A percentile compares a stretch with the other conserved stretches of the same genome.
Evolutionary conservation across 768 basidiomycete genomes (phyloP).

Genomic region (Lactarius quietus): DNA sequence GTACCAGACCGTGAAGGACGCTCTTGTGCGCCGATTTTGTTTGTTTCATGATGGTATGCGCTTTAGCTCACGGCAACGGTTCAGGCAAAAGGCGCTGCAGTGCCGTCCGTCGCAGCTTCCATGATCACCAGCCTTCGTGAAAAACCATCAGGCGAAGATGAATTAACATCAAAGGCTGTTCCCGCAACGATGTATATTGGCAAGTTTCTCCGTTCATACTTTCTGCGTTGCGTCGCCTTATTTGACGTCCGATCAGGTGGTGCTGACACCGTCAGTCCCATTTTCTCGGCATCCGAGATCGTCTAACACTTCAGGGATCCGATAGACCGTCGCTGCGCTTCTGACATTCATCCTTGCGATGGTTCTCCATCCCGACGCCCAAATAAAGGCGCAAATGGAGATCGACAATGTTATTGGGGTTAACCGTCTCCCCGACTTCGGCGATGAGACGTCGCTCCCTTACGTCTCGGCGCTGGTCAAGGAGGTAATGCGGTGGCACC

Average conservation of each 20-base stretch:
- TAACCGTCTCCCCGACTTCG: constrained; percentile 30
- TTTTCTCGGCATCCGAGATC: background rate
- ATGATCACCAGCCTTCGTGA: constrained; percentile 19
- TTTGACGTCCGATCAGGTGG: constrained; percentile 9
- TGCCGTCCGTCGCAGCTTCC: constrained; percentile 19
- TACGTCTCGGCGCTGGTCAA: constrained; percentile 30
- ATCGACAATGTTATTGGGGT: constrained; percentile 31
- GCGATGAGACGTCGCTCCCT: constrained; percentile 28
- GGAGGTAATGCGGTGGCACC: constrained; percentile 30
- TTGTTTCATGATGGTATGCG: background rate
- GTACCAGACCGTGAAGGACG: constrained; percentile 25
- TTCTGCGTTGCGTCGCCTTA: background rate
- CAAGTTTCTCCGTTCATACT: background rate
- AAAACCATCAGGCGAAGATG: constrained; percentile 14
- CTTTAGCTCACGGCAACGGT: background rate
- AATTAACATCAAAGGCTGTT: constrained; percentile 19
- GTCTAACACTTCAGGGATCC: background rate
- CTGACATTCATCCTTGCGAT: constrained; percentile 34
- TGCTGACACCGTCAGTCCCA: constrained; percentile 22
- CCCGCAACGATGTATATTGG: constrained; percentile 24
- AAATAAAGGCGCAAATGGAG: constrained; percentile 30
- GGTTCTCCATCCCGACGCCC: constrained; percentile 30
- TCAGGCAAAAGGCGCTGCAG: constrained; percentile 11
- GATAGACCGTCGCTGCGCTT: constrained; percentile 29
- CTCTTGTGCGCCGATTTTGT: constrained; percentile 5